Evolutionary conservation across 2,329 filamentous ascomycete species (phyloP).

Genomic region (Cadophora sp.): DNA sequence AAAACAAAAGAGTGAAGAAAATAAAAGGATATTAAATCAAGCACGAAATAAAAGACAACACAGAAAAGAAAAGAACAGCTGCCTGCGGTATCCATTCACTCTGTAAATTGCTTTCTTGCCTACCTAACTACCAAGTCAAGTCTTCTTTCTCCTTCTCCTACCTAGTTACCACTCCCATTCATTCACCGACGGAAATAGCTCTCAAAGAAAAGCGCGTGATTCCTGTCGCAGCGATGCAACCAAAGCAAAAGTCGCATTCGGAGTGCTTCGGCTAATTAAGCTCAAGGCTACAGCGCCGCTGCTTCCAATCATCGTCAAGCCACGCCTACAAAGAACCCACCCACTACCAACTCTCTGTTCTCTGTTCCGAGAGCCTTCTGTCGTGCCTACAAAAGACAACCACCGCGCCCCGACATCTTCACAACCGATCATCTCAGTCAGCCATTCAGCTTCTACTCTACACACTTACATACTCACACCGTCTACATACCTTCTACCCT

Average conservation of each 20-base stretch:
- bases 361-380: neutral
- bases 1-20: neutral
- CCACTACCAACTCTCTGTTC: neutral
- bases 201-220: neutral
- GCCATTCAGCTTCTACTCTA: neutral
- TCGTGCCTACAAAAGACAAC: neutral
- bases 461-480: neutral
- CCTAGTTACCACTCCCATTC: too few relatives aligned
- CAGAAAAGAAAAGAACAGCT: neutral
- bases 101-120: neutral
- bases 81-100: conserved; percentile 1
- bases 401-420: neutral
- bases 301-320: conserved; percentile 6
- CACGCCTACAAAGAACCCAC: conserved; percentile 5
- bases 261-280: conserved; percentile 18
- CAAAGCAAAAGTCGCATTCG: too few relatives aligned
- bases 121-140: too few relatives aligned
- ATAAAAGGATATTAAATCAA: too few relatives aligned
- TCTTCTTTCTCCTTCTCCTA: neutral
- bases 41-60: too few relatives aligned
- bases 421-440: neutral
- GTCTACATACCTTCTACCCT: conserved; percentile 7
- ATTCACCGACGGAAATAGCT: conserved; percentile 1
- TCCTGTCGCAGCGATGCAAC: too few relatives aligned
- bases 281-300: conserved; percentile 17